Evolutionary conservation across 169 alveolate species (phyloP).

Genomic region (Plasmodium berghei): DNA sequence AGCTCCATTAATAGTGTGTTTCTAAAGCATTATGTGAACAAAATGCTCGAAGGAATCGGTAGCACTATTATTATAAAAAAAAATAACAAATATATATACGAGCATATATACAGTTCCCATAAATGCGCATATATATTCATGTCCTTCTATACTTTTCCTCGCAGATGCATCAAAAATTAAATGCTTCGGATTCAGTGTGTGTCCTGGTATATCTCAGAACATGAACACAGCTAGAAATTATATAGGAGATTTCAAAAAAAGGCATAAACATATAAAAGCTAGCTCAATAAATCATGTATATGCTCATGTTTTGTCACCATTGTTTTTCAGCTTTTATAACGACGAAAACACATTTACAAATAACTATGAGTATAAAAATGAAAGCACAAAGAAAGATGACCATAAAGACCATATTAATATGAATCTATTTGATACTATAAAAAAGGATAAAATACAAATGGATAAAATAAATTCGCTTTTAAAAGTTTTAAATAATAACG

Average conservation of each 20-base stretch:
- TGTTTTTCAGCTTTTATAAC: conserved; percentile 43
- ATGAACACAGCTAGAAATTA: conserved; percentile 66
- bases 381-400: background rate
- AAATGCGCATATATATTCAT: conserved; percentile 5
- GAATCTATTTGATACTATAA: conserved; percentile 29
- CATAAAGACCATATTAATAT: background rate
- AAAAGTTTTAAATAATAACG: conserved; percentile 47
- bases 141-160: background rate
- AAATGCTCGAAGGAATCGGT: conserved; percentile 45
- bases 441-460: conserved; percentile 29
- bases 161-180: conserved; percentile 23
- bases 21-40: conserved; percentile 48
- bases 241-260: conserved; percentile 52
- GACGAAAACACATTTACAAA: conserved; percentile 60
- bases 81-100: background rate
- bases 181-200: conserved; percentile 52
- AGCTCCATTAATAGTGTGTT: conserved; percentile 57
- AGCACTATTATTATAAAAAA: background rate
- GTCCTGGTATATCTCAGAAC: conserved; percentile 71
- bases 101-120: conserved; percentile 3
- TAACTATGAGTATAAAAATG: conserved; percentile 28
- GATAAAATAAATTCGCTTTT: conserved; percentile 30
- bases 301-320: conserved; percentile 70
- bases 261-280: conserved; percentile 22
- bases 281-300: conserved; percentile 64